Percentiles rank a stretch among this genome's conserved stretches.
phyloP scores from a whole-genome alignment of 805 yeast genomes.

The Citeromyces matritensis region DNA sequence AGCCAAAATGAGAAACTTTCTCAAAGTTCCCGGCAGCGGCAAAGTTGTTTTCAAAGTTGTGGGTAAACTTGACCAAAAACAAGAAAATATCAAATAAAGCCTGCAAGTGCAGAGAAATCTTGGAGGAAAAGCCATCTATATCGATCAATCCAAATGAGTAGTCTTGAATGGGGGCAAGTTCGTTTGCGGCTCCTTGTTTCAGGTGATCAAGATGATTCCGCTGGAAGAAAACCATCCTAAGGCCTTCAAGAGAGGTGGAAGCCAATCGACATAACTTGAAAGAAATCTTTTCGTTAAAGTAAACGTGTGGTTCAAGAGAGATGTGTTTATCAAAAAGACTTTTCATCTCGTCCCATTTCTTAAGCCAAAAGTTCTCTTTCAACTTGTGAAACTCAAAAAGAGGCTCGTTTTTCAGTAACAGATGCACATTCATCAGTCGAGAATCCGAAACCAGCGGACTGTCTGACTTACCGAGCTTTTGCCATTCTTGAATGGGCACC shows the following conservation, averaged over 20 bases:
- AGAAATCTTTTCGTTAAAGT: constrained; percentile 9
- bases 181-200: background rate
- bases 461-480: constrained; percentile 1
- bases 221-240: constrained; percentile 3
- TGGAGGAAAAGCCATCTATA: constrained; percentile 14
- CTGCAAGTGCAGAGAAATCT: constrained; percentile 30
- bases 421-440: constrained; percentile 27
- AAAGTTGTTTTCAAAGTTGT: constrained; percentile 12
- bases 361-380: constrained; percentile 44
- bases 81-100: constrained; percentile 33
- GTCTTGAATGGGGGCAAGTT: background rate
- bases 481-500: background rate
- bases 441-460: constrained; percentile 17
- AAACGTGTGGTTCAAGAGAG: constrained; percentile 12
- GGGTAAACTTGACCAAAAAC: constrained; percentile 24
- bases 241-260: constrained; percentile 11
- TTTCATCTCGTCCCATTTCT: constrained; percentile 27
- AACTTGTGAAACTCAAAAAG: constrained; percentile 26
- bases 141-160: constrained; percentile 7
- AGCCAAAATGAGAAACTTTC: too few species aligned
- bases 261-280: constrained; percentile 4
- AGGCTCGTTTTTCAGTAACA: constrained; percentile 17
- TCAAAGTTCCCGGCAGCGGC: too few species aligned
- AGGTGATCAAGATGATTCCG: background rate
- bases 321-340: constrained; percentile 16